phyloP scores from a whole-genome alignment of 202 grass and related monocot genomes.

The Elaeis oleifera region DNA sequence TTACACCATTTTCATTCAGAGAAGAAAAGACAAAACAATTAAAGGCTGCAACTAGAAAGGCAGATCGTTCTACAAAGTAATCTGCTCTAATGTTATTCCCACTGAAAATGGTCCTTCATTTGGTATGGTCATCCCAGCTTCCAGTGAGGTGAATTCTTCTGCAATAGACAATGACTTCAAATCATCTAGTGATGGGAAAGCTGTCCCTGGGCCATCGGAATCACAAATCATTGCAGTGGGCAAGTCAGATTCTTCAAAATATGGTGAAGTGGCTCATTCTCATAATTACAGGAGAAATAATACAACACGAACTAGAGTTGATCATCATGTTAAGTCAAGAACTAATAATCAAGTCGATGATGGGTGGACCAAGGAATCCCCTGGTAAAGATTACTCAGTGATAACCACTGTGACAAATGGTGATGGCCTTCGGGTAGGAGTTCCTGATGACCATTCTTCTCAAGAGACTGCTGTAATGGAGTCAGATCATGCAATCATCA shows the following conservation, averaged over 20 bases:
- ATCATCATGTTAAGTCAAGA: constrained; percentile 30
- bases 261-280: constrained; percentile 27
- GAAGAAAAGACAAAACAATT: constrained; percentile 33
- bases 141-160: constrained; percentile 15
- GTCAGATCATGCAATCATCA: constrained; percentile 25
- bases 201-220: constrained; percentile 25
- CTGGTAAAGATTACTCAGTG: constrained; percentile 20
- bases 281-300: constrained; percentile 23
- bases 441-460: constrained; percentile 20
- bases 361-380: constrained; percentile 22
- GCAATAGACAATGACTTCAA: constrained; percentile 13
- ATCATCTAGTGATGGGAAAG: constrained; percentile 10
- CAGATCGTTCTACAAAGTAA: constrained; percentile 34
- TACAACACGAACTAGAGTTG: constrained; percentile 32
- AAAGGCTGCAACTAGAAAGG: constrained; percentile 29
- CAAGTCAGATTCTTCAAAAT: constrained; percentile 22
- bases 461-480: constrained; percentile 5
- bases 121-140: constrained; percentile 15
- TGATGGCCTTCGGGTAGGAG: constrained; percentile 23
- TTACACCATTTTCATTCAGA: constrained; percentile 33
- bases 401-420: constrained; percentile 4
- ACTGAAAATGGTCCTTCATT: constrained; percentile 21
- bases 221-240: constrained; percentile 26
- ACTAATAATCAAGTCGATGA: constrained; percentile 22
- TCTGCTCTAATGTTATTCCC: constrained; percentile 13